Base-by-base conservation (phyloP, 768 basidiomycete species). In the Ramaria sp. region DNA sequence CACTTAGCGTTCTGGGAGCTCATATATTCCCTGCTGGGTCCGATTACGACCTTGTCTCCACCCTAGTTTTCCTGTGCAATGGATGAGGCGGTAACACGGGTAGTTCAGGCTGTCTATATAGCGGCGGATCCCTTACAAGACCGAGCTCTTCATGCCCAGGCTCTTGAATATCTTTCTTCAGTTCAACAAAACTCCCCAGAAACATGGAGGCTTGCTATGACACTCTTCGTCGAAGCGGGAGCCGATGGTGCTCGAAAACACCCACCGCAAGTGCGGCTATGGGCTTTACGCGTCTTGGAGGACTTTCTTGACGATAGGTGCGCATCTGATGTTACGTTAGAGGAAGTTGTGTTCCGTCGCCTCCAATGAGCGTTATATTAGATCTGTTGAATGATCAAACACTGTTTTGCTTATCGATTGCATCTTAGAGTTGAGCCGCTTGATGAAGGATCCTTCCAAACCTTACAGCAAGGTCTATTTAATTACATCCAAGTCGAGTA, bases 401-500 rank as follows among this genome's bases (percentile, higher is more conserved):
- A n/a, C n/a, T n/a, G n/a, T n/a, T n/a, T n/a, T 25, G 32, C 3
- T 37, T 50, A 50, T 24, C n/a, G 15, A 39, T 51, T 41, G 18
- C 41, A 20, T 34, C 15, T 16, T 47, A 30, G 48, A 41, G 32
- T 42, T 15, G 36, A 83, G 61, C 76, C 76, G 50, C 69, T 89
- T 57, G 83, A 88, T 57, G 75, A 79, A 24, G 83, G 83, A 51
- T 74, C 81, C 2, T 88, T 88, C 63, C 75, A 73, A 61, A 79
- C 76, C 22, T 61, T 95, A 47, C 88, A 87, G 61, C 83, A 86
- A 67, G 78, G 86, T 49, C 69, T 94, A 53, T 69, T 93, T 57
- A 72, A 78, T 24, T 96, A 95, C 64, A 84, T 95, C 56, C 83
- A 85, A 66, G 79, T 84, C 18, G 94, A 96, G 74, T 97, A 88